Evolutionary conservation across 192 early-diverging fungal genomes (phyloP), one percentile per base, ranked within the genome.

Genomic region (Glomus cerebriforme): DNA sequence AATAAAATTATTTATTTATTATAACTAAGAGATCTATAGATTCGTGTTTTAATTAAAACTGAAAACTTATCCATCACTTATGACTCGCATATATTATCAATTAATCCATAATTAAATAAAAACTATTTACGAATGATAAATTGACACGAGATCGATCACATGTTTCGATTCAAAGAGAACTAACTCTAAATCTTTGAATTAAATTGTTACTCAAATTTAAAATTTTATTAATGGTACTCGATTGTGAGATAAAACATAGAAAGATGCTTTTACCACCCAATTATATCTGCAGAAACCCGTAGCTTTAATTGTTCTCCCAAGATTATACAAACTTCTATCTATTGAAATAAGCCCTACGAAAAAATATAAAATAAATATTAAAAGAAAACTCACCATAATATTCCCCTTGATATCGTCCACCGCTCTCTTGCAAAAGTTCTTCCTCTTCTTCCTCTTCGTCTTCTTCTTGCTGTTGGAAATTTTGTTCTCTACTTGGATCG

Each of bases 361-460:
- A 4, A 54, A 22, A 54, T 43, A 22, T 22, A 0, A 1, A 54
- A 19, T 22, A 43, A 39, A 39, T n/a, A 7, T 9, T 24, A 58
- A 49, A 32, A 54, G 22, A 29, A 54, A 27, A 24, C 32, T 75
- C 22, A 75, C 73, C 73, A 35, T 75, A 75, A 37, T 62, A 75
- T 59, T 58, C 49, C 3, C 59, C 60, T 47, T 64, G 60, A 78
- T 39, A 78, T 45, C 19, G 59, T 22, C 60, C 60, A 78, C 59
- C n/a, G 27, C 59, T 39, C 26, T 78, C 76, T 66, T 45, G 76
- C 27, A 78, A 29, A 45, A 66, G 60, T 43, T 77, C 75, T 54
- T 77, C 75, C 19, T 77, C 75, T n/a, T 77, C 75, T 5, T 77
- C 75, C 12, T 75, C 72, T 27, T 74, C 73, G 19, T 74, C 73